Evolutionary conservation across 2,329 filamentous ascomycete genomes (phyloP).

Genomic region (Arthrinium phaeospermum): DNA sequence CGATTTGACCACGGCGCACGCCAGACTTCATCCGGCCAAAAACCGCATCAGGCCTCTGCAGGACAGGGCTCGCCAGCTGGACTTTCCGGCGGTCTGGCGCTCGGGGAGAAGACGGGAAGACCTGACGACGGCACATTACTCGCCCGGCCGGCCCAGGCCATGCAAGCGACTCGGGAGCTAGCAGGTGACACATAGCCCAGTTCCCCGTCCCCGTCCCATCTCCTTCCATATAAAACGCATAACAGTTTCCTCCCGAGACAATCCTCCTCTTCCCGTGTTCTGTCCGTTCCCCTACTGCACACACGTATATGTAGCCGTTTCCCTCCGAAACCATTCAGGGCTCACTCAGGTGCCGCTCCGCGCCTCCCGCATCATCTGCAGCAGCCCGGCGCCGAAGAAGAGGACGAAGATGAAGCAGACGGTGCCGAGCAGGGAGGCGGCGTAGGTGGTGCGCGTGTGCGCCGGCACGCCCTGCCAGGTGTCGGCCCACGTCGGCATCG

Average conservation of each 20-base stretch:
- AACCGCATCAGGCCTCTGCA: not conserved
- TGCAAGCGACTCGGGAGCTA: not conserved
- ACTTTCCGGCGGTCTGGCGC: not conserved
- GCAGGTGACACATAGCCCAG: not conserved
- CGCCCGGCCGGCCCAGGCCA: not conserved
- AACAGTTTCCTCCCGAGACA: no score
- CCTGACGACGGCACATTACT: not conserved
- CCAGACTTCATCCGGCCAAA: not conserved
- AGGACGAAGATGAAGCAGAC: constrained; percentile 1
- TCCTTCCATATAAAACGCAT: no score
- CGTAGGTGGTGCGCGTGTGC: not conserved
- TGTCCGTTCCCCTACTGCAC: no score
- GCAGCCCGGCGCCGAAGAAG: not conserved
- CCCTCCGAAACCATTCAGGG: no score
- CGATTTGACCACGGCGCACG: not conserved
- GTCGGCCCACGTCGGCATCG: not conserved
- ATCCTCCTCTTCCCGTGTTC: no score
- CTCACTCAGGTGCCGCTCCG: not conserved
- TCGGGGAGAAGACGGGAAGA: not conserved
- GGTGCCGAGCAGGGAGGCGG: not conserved
- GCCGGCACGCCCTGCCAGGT: not conserved
- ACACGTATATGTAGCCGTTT: no score
- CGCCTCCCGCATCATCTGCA: not conserved
- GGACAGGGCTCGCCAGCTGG: no score
- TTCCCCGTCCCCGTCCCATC: not conserved